Base-by-base conservation (phyloP, 1,284 basidiomycete species). In the Testicularia cyperi region DNA sequence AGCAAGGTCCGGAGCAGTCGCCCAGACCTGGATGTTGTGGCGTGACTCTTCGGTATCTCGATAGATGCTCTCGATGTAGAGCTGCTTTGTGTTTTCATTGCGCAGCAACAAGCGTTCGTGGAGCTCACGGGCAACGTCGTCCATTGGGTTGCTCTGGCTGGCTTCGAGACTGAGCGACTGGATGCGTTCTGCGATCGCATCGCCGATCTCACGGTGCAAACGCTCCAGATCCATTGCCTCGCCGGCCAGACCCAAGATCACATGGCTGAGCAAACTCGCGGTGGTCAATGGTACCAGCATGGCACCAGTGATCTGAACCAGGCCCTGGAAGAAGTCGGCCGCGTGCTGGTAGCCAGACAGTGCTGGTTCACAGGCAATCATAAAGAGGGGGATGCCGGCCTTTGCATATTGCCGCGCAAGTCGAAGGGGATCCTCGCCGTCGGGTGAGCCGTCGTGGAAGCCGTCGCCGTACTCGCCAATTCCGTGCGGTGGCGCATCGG, bases 211-310 rank as follows among this genome's bases (percentile, higher is more conserved):
- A 31, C 86, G 84, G 51, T 98, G 90, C 34, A 98, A 83, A 28
- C 92, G 85, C 72, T 99, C 95, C 88, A 99, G 63, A 77, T 98
- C 94, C 69, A 98, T 86, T 70, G 97, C 96, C 80, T 99, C 94
- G 19, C 97, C 83, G 22, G 97, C 94, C 67, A 90, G 90, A 18
- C 91, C 94, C 42, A 95, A 90, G 60, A 99, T 98, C 25, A 94
- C 95, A 75, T 95, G 91, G n/a, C 92, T 86, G 31, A 99, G 84
- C 20, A 97, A 83, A 75, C 92, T 88, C 22, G 94, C 95, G 13
- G 92, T 97, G 5, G 92, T 96, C 31, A 98, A 82, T 1, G 94
- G 95, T 6, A 99, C 83, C 87, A 97, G 65, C 65, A 97, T 84
- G 21, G 92, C 92, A 79, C 88, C 66, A 0, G 74, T 76, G 54